Evolutionary conservation across 345 rosid genomes (phyloP).

Genomic region (Kandelia obovata): DNA sequence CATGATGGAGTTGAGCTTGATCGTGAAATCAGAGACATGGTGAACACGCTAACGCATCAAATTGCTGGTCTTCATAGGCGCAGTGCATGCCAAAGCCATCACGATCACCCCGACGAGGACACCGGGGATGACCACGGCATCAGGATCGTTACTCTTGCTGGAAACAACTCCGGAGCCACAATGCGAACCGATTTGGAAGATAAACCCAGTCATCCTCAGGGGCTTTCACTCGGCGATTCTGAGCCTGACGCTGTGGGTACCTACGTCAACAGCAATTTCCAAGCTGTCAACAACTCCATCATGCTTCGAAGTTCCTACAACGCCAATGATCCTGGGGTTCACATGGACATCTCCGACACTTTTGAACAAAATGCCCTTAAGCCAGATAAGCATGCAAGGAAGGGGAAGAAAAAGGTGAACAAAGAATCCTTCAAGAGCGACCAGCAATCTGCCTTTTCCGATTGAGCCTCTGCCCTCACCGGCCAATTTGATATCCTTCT

Average conservation of each 20-base stretch:
- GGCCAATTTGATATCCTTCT: neutral
- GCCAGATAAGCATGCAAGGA: constrained; percentile 11
- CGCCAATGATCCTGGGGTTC: constrained; percentile 90
- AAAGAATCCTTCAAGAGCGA: constrained; percentile 12
- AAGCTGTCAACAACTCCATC: constrained; percentile 84
- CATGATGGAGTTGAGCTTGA: constrained; percentile 12
- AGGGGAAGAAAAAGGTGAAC: constrained; percentile 13
- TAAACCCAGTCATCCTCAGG: constrained; percentile 13
- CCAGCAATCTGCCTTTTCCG: neutral
- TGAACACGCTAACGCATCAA: constrained; percentile 39
- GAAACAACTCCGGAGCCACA: constrained; percentile 73
- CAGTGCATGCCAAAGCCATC: constrained; percentile 32
- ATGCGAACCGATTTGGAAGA: constrained; percentile 62
- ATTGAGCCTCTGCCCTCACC: neutral
- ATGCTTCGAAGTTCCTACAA: constrained; percentile 62
- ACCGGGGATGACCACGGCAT: constrained; percentile 40
- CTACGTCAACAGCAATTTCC: constrained; percentile 86
- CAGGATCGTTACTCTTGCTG: constrained; percentile 69
- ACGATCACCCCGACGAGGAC: constrained; percentile 13
- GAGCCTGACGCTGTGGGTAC: constrained; percentile 46
- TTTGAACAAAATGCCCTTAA: neutral
- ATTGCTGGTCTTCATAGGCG: constrained; percentile 38
- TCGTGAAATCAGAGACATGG: constrained; percentile 44
- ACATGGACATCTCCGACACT: constrained; percentile 50
- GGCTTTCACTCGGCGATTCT: constrained; percentile 12